Evolutionary conservation across 1,284 basidiomycete genomes (phyloP).

Genomic region (Grifola frondosa): DNA sequence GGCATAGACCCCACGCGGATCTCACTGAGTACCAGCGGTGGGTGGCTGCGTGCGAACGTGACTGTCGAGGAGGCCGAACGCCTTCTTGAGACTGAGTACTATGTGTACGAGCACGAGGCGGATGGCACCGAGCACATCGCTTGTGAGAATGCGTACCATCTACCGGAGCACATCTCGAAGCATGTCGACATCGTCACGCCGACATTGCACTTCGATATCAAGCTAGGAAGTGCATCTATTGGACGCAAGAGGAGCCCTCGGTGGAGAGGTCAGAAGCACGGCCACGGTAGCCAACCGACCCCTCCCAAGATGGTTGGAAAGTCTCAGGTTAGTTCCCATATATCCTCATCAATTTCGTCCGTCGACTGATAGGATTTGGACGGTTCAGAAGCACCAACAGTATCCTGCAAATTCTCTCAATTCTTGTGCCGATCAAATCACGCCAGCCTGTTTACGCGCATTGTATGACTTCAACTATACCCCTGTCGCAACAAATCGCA

Average conservation of each 20-base stretch:
- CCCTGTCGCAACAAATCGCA: constrained; percentile 39
- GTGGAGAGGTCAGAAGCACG: neutral
- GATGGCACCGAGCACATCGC: constrained; percentile 36
- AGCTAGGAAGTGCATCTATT: too few relatives aligned
- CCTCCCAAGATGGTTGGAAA: constrained; percentile 9
- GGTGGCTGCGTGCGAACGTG: constrained; percentile 44
- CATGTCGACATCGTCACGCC: constrained; percentile 49
- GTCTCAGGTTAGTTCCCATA: constrained; percentile 3
- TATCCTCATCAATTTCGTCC: neutral
- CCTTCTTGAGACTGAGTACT: constrained; percentile 45
- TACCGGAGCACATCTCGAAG: constrained; percentile 40
- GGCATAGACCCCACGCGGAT: constrained; percentile 36
- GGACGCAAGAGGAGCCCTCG: neutral
- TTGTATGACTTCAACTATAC: constrained; percentile 50
- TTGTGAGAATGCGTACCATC: constrained; percentile 40
- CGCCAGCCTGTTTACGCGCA: constrained; percentile 49
- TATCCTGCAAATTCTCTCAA: neutral
- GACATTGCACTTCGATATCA: constrained; percentile 43
- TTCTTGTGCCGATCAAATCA: constrained; percentile 42
- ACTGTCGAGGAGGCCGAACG: constrained; percentile 43
- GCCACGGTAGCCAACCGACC: neutral
- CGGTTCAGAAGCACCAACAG: too few relatives aligned
- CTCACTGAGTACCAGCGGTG: constrained; percentile 32
- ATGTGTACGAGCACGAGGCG: constrained; percentile 41
- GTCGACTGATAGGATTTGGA: too few relatives aligned